Base-by-base conservation (phyloP, 2,329 filamentous ascomycete genomes). In the Cytospora paraplurivora region DNA sequence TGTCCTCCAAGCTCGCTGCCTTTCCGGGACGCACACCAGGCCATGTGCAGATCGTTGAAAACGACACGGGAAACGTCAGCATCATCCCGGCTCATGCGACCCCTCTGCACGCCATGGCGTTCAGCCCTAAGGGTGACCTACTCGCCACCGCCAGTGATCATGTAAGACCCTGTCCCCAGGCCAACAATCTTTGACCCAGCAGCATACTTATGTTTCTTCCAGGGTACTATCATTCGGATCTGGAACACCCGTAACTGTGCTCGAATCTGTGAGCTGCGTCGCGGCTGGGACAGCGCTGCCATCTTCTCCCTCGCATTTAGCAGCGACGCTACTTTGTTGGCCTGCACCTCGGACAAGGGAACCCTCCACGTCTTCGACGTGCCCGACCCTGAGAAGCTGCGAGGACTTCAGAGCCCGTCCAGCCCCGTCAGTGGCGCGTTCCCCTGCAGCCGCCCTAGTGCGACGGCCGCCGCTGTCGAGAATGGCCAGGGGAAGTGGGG, bases 301-400 rank as follows among this genome's bases (percentile, higher is more conserved):
- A 90, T 98, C 68, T 97, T 91, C 77, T 94, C 91, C 1, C 81
- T 99, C 12, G 89, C 90, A 12, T 95, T 99, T 74, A 96, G 91
- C 21, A 93, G 93, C 0, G 88, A 88, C 0, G 91, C 90, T 58
- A 85, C 83, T 51, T 84, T 93, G 72, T 83, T 98, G 12, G 95
- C 95, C 33, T 94, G 93, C 66, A 98, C 94, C 1, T 97, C 93
- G 1, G 95, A 99, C 80, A 99, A 98, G 77, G 93, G 92, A 7
- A 99, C 93, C 0, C 82, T 99, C 12, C 95, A 99, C 76, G 85
- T 99, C 44, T 99, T 97, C 73, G 93, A 98, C 72, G 82, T 97
- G 1, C 89, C 89, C 4, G 83, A 85, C 64, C 78, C 81, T 10
- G 80, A 79, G 57, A 78, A 77, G 67, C 74, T 76, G 51, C n/a